Evolutionary conservation across 2,329 filamentous ascomycete genomes (phyloP).

Genomic region (Arthrocladium fulminans): DNA sequence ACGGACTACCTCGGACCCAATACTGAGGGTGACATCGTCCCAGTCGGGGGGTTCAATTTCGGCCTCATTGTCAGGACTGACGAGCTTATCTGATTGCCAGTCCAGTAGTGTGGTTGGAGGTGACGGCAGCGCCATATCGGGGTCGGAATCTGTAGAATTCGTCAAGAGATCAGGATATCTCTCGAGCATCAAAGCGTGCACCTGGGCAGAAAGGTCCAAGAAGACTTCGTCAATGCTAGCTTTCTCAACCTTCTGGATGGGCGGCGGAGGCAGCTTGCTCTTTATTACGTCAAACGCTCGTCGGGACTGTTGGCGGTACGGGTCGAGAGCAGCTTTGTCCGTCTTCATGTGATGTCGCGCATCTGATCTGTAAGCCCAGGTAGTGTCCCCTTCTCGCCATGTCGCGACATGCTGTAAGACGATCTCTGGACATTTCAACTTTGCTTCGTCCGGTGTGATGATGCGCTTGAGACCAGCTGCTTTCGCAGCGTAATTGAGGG

Average conservation of each 20-base stretch:
- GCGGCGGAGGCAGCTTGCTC: constrained; percentile 52
- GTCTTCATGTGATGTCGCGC: constrained; percentile 67
- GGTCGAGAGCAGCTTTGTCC: constrained; percentile 87
- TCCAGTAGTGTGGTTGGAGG: constrained; percentile 69
- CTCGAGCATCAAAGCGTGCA: constrained; percentile 64
- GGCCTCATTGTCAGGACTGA: constrained; percentile 65
- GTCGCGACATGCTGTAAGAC: constrained; percentile 88
- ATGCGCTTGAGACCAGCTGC: constrained; percentile 69
- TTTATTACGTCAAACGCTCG: constrained; percentile 73
- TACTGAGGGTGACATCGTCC: constrained; percentile 79
- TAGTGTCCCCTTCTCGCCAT: constrained; percentile 80
- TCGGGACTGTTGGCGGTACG: constrained; percentile 74
- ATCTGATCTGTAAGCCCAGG: constrained; percentile 81
- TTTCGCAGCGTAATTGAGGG: constrained; percentile 86
- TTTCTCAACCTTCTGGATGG: constrained; percentile 68
- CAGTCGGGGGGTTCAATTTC: constrained; percentile 84
- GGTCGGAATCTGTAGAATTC: constrained; percentile 38
- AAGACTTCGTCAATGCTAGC: constrained; percentile 93
- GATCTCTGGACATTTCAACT: constrained; percentile 72
- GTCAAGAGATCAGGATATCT: constrained; percentile 63
- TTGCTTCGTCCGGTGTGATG: constrained; percentile 68
- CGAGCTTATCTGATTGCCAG: constrained; percentile 69
- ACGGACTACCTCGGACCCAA: constrained; percentile 80
- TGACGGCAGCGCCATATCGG: constrained; percentile 59
- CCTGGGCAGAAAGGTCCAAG: constrained; percentile 74